Percentiles rank a stretch among this genome's conserved stretches.
Conservation (phyloP, 164 flowering plant species). For the Akebia trifoliata region DNA sequence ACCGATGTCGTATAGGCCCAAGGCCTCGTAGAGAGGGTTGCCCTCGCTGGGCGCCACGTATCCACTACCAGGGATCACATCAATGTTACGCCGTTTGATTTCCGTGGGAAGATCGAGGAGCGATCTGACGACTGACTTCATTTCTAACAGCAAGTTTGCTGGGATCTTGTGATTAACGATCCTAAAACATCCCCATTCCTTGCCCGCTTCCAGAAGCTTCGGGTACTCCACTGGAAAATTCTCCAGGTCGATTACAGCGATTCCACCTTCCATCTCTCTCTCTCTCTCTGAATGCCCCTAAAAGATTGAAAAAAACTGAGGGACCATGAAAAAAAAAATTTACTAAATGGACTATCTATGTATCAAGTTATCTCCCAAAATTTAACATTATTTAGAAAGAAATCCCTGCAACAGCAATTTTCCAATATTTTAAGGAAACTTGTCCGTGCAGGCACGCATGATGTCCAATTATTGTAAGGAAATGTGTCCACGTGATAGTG, state of each 20-base stretch:
- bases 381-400: no score
- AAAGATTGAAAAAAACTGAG: no score
- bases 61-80: constrained; percentile 58
- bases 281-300: no score
- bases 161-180: constrained; percentile 52
- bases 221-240: constrained; percentile 20
- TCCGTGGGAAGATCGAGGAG: constrained; percentile 58
- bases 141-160: constrained; percentile 35
- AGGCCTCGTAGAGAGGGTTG: constrained; percentile 67
- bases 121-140: constrained; percentile 49
- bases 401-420: no score
- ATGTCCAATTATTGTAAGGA: no score
- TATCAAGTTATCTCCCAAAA: no score
- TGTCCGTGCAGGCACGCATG: no score
- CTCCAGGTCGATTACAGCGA: constrained; percentile 58
- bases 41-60: constrained; percentile 40
- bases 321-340: no score
- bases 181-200: constrained; percentile 73
- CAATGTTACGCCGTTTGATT: constrained; percentile 50
- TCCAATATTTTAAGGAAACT: no score
- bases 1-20: constrained; percentile 57
- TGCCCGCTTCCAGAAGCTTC: constrained; percentile 44
- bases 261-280: not conserved
- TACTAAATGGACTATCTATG: no score
- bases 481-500: no score